phyloP scores from a whole-genome alignment of 1,284 basidiomycete genomes.

The Leccinum subrobustum region DNA sequence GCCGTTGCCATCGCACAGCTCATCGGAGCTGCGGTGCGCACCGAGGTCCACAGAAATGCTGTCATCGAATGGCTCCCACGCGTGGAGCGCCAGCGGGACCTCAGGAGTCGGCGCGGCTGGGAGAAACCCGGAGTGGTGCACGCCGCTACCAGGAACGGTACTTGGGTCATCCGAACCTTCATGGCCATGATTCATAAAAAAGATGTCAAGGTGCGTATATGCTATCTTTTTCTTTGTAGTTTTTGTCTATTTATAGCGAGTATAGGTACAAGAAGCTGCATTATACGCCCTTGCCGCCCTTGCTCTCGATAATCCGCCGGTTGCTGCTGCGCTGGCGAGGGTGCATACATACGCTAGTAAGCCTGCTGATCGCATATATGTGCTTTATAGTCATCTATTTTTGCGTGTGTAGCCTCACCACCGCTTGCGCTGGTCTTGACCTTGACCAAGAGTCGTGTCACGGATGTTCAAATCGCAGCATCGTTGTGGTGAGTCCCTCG shows the following conservation, averaged over 20 bases:
- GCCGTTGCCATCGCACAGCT: constrained; percentile 56
- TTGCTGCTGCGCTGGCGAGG: constrained; percentile 50
- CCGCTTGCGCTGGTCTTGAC: constrained; percentile 42
- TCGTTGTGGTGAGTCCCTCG: constrained; percentile 56
- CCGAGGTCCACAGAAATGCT: constrained; percentile 51
- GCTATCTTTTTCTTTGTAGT: not conserved
- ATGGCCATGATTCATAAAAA: constrained; percentile 46
- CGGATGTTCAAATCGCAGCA: constrained; percentile 64
- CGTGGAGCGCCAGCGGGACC: constrained; percentile 50
- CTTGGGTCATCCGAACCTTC: constrained; percentile 58
- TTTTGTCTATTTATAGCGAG: not conserved
- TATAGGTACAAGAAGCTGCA: constrained; percentile 67
- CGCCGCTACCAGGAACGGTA: constrained; percentile 45
- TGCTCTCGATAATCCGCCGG: constrained; percentile 58
- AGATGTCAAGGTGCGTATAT: constrained; percentile 50
- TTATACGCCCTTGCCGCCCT: constrained; percentile 70
- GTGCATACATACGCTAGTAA: constrained; percentile 41
- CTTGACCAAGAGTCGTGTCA: constrained; percentile 52
- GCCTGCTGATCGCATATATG: constrained; percentile 8
- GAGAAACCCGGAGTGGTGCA: constrained; percentile 46
- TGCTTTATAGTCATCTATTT: constrained; percentile 1
- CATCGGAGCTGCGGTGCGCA: constrained; percentile 51
- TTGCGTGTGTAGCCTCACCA: constrained; percentile 27
- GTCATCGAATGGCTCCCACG: constrained; percentile 67
- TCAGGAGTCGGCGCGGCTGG: constrained; percentile 67